These are phyloP conservation scores for Monosporascus sp. DNA, from an alignment of 2,329 filamentous ascomycete species.

Conservation along the genomic window DNA sequence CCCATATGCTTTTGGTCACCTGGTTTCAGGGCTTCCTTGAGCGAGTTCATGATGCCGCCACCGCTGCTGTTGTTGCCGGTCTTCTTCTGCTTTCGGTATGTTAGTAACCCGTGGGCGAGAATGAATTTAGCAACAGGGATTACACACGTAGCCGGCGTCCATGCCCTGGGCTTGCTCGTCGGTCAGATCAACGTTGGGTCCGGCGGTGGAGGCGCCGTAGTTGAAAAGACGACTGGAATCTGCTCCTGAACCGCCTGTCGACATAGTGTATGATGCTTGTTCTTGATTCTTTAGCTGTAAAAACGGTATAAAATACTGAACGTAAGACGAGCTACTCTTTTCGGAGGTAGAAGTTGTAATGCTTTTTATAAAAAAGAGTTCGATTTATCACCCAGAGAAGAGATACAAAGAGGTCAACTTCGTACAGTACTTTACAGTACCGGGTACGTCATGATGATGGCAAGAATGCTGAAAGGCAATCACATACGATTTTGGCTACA, in stretches of 20 bases:
- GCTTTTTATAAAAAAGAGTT: no score
- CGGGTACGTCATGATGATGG: no score
- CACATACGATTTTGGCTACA: no score
- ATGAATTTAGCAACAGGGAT: background rate
- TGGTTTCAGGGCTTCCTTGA: conserved; percentile 13
- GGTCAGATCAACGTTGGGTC: conserved; percentile 4
- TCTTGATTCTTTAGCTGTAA: no score
- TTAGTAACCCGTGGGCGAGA: background rate
- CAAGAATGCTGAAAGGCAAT: no score
- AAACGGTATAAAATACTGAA: background rate
- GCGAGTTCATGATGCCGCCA: conserved; percentile 7
- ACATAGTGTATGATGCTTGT: conserved; percentile 6
- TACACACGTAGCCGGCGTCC: conserved; percentile 11
- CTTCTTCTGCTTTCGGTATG: background rate
- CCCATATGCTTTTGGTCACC: conserved; percentile 7
- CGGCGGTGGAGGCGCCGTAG: conserved; percentile 4
- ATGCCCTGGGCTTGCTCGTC: conserved; percentile 13
- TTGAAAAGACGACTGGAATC: conserved; percentile 3
- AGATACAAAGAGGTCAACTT: no score
- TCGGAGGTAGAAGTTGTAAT: no score
- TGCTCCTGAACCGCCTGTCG: conserved; percentile 13
- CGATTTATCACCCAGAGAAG: no score
- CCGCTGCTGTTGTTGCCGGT: conserved; percentile 2
- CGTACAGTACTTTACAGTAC: no score
- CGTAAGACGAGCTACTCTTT: background rate